These are phyloP conservation scores for Alternaria sp. DNA, from an alignment of 2,329 filamentous ascomycete genomes.

Conservation along the genomic window DNA sequence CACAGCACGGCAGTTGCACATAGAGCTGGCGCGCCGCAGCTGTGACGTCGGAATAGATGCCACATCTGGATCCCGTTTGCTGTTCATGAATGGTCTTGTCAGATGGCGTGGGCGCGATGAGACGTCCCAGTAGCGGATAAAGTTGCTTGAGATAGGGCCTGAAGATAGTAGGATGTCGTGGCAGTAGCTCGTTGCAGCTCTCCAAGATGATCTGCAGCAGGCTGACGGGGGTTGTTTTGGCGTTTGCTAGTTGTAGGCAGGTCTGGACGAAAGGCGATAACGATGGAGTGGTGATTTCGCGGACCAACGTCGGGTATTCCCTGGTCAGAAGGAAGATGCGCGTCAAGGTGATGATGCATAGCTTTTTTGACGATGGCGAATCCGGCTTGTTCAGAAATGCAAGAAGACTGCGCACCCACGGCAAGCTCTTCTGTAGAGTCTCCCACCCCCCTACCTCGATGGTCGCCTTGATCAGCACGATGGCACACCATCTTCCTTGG, in stretches of 20 bases:
- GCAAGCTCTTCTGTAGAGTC: constrained; percentile 73
- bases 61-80: constrained; percentile 44
- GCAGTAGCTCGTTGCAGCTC: constrained; percentile 74
- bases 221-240: constrained; percentile 32
- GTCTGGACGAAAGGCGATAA: constrained; percentile 77
- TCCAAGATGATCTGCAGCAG: constrained; percentile 74
- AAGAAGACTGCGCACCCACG: constrained; percentile 81
- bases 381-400: constrained; percentile 82
- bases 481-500: constrained; percentile 79
- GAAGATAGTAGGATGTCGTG: constrained; percentile 84
- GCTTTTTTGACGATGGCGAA: constrained; percentile 74
- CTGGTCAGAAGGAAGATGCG: constrained; percentile 86
- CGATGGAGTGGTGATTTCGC: constrained; percentile 87
- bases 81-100: constrained; percentile 35
- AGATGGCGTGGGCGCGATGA: constrained; percentile 71
- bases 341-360: constrained; percentile 78
- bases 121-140: constrained; percentile 65
- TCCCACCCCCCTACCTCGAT: constrained; percentile 88
- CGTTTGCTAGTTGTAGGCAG: constrained; percentile 68
- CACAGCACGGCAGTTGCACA: constrained; percentile 78
- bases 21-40: constrained; percentile 70
- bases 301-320: constrained; percentile 79
- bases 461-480: constrained; percentile 79
- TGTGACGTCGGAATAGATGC: constrained; percentile 63
- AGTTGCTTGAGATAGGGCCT: constrained; percentile 78